Conservation (phyloP, 2,329 filamentous ascomycete genomes). For the Ophiostoma populinum region DNA sequence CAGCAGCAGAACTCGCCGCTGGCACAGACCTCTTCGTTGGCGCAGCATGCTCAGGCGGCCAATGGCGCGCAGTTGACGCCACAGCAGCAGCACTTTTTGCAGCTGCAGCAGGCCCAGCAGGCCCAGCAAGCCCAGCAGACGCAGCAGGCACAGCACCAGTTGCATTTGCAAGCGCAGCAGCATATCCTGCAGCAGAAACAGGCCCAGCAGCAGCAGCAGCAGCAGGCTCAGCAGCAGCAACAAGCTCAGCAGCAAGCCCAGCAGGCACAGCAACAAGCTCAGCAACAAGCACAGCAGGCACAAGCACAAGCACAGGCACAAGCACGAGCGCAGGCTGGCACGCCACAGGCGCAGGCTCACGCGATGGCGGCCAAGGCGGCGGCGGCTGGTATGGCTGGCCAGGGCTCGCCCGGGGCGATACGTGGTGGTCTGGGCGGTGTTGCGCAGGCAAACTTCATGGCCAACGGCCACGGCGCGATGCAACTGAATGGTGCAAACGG, state of each 20-base stretch:
- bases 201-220: conserved; percentile 11
- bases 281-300: conserved; percentile 21
- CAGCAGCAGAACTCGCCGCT: conserved; percentile 3
- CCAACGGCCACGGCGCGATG: conserved; percentile 35
- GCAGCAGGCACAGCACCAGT: conserved; percentile 33
- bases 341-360: conserved; percentile 10
- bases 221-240: conserved; percentile 13
- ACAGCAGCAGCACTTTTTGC: conserved; percentile 22
- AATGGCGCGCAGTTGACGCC: conserved; percentile 5
- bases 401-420: conserved; percentile 17
- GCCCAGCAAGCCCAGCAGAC: conserved; percentile 14
- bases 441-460: conserved; percentile 34
- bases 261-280: conserved; percentile 24
- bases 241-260: conserved; percentile 11
- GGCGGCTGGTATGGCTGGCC: conserved; percentile 21
- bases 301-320: conserved; percentile 22
- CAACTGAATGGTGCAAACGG: conserved; percentile 28
- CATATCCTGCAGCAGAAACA: conserved; percentile 12
- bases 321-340: conserved; percentile 11
- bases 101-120: conserved; percentile 17
- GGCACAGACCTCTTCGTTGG: conserved; percentile 9
- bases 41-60: conserved; percentile 5
- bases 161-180: conserved; percentile 22
- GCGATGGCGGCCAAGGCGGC: conserved; percentile 17
- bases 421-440: conserved; percentile 25